Evolutionary conservation across 441 rosid genomes (phyloP).

Genomic region (Populus hybrid): DNA sequence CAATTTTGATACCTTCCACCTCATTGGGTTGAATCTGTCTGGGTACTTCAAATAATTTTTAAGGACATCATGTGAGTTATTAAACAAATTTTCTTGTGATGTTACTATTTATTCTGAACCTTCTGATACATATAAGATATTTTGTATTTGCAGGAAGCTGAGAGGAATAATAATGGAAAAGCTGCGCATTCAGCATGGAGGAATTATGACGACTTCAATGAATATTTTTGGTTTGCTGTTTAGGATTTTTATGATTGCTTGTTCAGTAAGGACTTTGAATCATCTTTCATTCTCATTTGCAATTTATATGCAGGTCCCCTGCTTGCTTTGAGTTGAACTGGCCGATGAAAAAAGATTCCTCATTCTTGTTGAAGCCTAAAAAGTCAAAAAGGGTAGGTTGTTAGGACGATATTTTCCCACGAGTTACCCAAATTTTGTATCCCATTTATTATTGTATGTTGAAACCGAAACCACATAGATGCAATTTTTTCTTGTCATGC

Average conservation of each 20-base stretch:
- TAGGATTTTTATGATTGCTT: conserved; percentile 16
- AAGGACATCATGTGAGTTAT: conserved; percentile 2
- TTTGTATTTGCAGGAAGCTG: conserved; percentile 63
- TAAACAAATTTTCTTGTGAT: not conserved
- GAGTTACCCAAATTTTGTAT: not conserved
- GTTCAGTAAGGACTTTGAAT: conserved; percentile 11
- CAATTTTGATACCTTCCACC: not conserved
- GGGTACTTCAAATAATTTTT: too few species aligned
- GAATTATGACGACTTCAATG: conserved; percentile 99
- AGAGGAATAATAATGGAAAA: conserved; percentile 76
- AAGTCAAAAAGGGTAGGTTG: conserved; percentile 76
- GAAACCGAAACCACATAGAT: not conserved
- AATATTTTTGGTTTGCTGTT: conserved; percentile 87
- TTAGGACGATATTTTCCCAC: not conserved
- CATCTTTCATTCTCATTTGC: conserved; percentile 22
- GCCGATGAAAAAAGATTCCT: conserved; percentile 70
- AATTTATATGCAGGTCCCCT: conserved; percentile 67
- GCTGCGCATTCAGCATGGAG: conserved; percentile 99
- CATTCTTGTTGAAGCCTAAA: conserved; percentile 54
- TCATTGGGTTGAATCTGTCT: not conserved
- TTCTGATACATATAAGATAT: not conserved
- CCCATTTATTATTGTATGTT: not conserved
- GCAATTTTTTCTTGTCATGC: not conserved
- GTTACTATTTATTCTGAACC: not conserved
- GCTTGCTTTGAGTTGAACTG: conserved; percentile 88